A percentile compares a stretch with the other conserved stretches of the same genome.
phyloP scores from a whole-genome alignment of 306 rosid genomes.

The Glycine latifolia region DNA sequence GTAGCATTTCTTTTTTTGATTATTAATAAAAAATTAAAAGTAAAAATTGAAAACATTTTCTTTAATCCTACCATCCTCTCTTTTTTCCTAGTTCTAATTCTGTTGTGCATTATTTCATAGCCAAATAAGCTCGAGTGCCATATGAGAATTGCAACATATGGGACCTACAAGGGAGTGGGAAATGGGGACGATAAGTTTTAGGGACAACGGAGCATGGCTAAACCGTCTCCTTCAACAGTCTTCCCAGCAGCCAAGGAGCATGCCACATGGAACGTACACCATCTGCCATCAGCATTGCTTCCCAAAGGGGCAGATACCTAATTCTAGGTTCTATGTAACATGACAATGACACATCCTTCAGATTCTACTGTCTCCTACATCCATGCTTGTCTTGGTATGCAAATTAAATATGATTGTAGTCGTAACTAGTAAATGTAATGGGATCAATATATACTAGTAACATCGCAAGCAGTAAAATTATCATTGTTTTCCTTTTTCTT shows the following conservation, averaged over 20 bases:
- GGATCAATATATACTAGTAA: too few relatives aligned
- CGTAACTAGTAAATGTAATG: too few relatives aligned
- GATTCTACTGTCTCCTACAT: slow-evolving; percentile 33
- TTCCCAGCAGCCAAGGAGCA: slow-evolving; percentile 54
- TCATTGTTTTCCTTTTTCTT: too few relatives aligned
- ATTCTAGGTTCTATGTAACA: slow-evolving; percentile 37
- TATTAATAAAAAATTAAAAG: too few relatives aligned
- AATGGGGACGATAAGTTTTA: slow-evolving; percentile 43
- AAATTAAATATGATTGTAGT: too few relatives aligned
- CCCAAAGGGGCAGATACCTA: slow-evolving; percentile 28
- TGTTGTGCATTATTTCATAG: not conserved
- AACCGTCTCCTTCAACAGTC: slow-evolving; percentile 55
- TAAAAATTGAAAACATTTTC: not conserved
- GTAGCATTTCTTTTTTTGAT: too few relatives aligned
- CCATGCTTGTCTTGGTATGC: too few relatives aligned
- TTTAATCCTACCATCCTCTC: not conserved
- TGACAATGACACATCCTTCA: slow-evolving; percentile 10
- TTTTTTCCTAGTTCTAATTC: not conserved
- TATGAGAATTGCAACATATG: not conserved
- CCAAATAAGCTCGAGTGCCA: too few relatives aligned
- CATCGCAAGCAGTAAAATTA: too few relatives aligned
- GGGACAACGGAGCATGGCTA: slow-evolving; percentile 74
- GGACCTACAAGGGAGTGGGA: slow-evolving; percentile 54
- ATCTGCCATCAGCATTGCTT: slow-evolving; percentile 49
- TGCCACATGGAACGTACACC: slow-evolving; percentile 58